These are phyloP conservation scores for Rossbeevera mucosa DNA, from an alignment of 768 basidiomycete genomes.

Conservation along the genomic window DNA sequence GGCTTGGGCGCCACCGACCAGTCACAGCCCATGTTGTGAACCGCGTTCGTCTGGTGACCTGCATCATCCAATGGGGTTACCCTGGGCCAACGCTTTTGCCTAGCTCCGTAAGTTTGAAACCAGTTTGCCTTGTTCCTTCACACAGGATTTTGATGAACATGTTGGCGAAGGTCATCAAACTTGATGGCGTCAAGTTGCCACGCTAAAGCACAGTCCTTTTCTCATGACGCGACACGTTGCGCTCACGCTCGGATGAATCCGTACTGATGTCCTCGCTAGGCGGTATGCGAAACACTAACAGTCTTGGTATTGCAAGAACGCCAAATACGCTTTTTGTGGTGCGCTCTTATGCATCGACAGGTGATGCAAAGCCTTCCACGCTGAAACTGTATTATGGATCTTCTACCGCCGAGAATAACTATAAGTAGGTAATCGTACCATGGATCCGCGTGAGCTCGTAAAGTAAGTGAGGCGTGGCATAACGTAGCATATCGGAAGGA, in stretches of 20 bases:
- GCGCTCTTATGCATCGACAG: neutral
- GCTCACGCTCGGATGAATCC: neutral
- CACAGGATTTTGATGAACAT: neutral
- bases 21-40: no score
- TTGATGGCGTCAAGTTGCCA: neutral
- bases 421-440: constrained; percentile 21
- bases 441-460: constrained; percentile 4
- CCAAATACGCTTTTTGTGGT: neutral
- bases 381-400: constrained; percentile 15
- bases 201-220: neutral
- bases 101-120: neutral
- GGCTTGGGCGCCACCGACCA: no score
- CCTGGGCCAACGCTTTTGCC: neutral
- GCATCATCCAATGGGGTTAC: neutral
- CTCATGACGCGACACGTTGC: neutral
- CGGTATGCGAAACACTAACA: neutral
- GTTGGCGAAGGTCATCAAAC: neutral
- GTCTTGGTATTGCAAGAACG: neutral
- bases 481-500: neutral
- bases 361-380: neutral
- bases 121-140: neutral
- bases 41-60: neutral
- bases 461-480: neutral
- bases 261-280: neutral
- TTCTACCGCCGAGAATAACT: constrained; percentile 14